A percentile compares a stretch with the other conserved stretches of the same genome.
These are phyloP conservation scores for Sugiyamaella grinbergsii DNA, from an alignment of 1,139 yeast species.

Conservation along the genomic window DNA sequence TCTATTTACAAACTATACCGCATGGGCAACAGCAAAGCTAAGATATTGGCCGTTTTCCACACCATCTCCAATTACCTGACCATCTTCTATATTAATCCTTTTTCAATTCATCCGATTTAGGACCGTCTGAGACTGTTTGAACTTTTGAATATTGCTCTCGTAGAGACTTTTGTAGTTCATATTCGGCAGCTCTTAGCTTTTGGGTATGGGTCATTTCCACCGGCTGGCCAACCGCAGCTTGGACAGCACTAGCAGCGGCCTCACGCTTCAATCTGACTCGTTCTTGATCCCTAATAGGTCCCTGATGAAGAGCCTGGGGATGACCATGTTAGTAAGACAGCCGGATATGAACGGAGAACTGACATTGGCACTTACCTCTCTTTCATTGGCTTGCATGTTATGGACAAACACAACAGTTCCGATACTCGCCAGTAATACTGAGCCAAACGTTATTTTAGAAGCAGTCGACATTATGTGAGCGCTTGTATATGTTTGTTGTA, in stretches of 20 bases:
- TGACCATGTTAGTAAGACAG: constrained; percentile 12
- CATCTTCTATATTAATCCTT: not conserved
- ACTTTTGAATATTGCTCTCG: constrained; percentile 60
- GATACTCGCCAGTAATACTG: constrained; percentile 58
- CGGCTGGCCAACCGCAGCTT: constrained; percentile 28
- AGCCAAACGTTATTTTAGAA: constrained; percentile 66
- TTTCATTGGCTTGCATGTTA: constrained; percentile 64
- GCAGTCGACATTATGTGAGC: constrained; percentile 64
- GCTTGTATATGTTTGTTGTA: no score
- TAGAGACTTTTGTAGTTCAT: constrained; percentile 70
- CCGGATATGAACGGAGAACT: not conserved
- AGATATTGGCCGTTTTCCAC: constrained; percentile 3
- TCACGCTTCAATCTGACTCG: constrained; percentile 53
- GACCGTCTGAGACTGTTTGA: constrained; percentile 60
- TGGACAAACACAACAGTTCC: constrained; percentile 68
- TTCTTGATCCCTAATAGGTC: constrained; percentile 77
- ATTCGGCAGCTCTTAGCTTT: constrained; percentile 66
- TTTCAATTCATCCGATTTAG: constrained; percentile 3
- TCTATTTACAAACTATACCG: not conserved
- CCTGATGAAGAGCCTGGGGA: constrained; percentile 61
- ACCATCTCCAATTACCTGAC: no score
- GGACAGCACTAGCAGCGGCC: constrained; percentile 40
- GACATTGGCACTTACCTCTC: constrained; percentile 43
- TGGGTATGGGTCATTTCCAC: constrained; percentile 42
- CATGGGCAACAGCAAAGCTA: not conserved